These are phyloP conservation scores for Fusarium clavum DNA, from an alignment of 2,329 filamentous ascomycete species.

Conservation along the genomic window DNA sequence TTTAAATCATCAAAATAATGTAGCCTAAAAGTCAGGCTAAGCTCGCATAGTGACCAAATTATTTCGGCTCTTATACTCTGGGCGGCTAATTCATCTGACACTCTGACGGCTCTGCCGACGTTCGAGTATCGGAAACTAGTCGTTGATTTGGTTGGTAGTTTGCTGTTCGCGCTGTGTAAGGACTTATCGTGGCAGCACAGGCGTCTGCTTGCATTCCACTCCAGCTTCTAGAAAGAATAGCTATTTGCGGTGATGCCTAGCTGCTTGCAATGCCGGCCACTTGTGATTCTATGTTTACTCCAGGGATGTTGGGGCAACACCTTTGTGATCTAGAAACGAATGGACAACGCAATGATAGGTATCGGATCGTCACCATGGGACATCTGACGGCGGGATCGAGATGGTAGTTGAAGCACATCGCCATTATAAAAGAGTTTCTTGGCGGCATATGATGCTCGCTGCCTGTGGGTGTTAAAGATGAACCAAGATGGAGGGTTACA, in stretches of 20 bases:
- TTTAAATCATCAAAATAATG: background rate
- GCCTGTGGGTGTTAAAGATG: background rate
- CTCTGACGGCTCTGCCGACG: background rate
- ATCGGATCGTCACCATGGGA: slow-evolving; percentile 9
- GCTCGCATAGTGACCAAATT: background rate
- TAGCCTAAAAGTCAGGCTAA: background rate
- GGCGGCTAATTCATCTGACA: background rate
- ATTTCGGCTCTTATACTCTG: background rate
- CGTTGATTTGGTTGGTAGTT: background rate
- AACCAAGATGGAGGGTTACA: background rate
- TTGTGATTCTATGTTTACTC: background rate
- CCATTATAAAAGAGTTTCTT: background rate
- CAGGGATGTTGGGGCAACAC: background rate
- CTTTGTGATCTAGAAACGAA: background rate
- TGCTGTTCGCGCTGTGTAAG: background rate
- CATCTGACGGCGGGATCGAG: slow-evolving; percentile 14
- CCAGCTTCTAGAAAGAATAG: background rate
- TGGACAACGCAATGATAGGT: slow-evolving; percentile 33
- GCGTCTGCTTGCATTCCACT: background rate
- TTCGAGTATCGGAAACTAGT: background rate
- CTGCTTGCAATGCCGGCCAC: background rate
- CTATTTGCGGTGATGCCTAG: background rate
- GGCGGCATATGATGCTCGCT: slow-evolving; percentile 30
- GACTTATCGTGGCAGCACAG: background rate
- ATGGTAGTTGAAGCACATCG: slow-evolving; percentile 9